A percentile compares a stretch with the other conserved stretches of the same genome.
phyloP scores from a whole-genome alignment of 108 stramenopile species.

The Phaeodactylum tricornutum region DNA sequence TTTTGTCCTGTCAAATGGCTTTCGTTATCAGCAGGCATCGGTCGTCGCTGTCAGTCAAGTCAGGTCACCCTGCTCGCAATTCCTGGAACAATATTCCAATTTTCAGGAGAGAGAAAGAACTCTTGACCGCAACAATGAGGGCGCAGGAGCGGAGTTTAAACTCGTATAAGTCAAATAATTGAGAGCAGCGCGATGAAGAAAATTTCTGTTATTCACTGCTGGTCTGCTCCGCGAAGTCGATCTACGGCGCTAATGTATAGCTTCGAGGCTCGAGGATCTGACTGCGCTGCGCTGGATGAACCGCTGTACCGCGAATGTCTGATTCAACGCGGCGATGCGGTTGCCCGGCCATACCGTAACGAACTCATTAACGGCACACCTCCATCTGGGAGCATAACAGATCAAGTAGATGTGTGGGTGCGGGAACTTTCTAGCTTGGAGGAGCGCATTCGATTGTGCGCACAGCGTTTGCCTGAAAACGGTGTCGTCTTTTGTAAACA shows the following conservation, averaged over 20 bases:
- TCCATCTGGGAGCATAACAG: constrained; percentile 21
- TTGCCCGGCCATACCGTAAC: constrained; percentile 54
- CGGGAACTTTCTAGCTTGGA: constrained; percentile 37
- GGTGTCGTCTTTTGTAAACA: constrained; percentile 84
- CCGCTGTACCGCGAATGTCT: constrained; percentile 84
- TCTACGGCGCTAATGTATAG: constrained; percentile 89
- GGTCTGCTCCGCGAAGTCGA: constrained; percentile 85
- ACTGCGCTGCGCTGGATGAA: constrained; percentile 78
- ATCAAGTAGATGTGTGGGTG: constrained; percentile 27
- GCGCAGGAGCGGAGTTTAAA: too few species aligned
- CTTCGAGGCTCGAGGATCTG: constrained; percentile 56
- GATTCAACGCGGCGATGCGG: constrained; percentile 29
- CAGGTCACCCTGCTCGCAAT: too few species aligned
- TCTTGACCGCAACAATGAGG: too few species aligned
- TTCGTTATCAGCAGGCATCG: too few species aligned
- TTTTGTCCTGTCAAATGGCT: too few species aligned
- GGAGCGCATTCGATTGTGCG: constrained; percentile 46
- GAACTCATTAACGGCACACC: constrained; percentile 44
- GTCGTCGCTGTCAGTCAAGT: too few species aligned
- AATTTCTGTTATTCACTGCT: constrained; percentile 81
- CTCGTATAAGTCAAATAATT: too few species aligned
- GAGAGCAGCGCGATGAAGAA: constrained; percentile 7
- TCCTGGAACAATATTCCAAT: too few species aligned
- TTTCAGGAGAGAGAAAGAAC: too few species aligned
- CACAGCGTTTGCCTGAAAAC: constrained; percentile 18